Evolutionary conservation across 805 yeast genomes (phyloP).

Genomic region (Komagataella populi): DNA sequence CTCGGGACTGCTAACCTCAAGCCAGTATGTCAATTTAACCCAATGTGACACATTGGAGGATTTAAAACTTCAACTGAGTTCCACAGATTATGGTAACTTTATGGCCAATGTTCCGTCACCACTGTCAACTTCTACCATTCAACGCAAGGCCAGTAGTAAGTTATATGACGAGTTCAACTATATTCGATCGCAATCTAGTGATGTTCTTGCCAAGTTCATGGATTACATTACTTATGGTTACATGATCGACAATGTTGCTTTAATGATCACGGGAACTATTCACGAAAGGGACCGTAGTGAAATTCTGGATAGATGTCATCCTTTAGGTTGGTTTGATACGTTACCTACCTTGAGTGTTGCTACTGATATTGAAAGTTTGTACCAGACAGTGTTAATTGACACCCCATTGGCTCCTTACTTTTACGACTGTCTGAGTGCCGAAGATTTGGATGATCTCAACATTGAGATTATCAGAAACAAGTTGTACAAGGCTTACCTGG

Average conservation of each 20-base stretch:
- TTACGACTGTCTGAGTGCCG: constrained; percentile 74
- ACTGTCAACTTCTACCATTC: constrained; percentile 79
- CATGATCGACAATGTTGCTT: constrained; percentile 95
- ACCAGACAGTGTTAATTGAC: constrained; percentile 84
- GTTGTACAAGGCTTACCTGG: constrained; percentile 84
- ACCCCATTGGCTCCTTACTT: constrained; percentile 97
- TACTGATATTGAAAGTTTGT: constrained; percentile 86
- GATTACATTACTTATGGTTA: constrained; percentile 92
- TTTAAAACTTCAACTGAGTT: constrained; percentile 81
- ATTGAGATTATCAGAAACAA: constrained; percentile 90
- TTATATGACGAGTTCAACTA: constrained; percentile 77
- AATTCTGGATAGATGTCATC: constrained; percentile 83
- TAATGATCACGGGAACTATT: constrained; percentile 93
- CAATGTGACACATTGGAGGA: constrained; percentile 96
- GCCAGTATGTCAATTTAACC: constrained; percentile 83
- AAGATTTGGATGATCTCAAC: constrained; percentile 88
- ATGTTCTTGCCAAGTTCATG: constrained; percentile 68
- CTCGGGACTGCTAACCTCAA: constrained; percentile 60
- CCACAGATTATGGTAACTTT: constrained; percentile 93
- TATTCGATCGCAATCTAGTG: constrained; percentile 71
- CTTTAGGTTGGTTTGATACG: constrained; percentile 97
- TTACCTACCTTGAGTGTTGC: constrained; percentile 91
- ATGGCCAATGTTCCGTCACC: constrained; percentile 71
- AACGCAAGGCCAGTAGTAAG: constrained; percentile 61
- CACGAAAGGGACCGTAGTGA: constrained; percentile 90